Percentiles rank a stretch among this genome's conserved stretches.
Evolutionary conservation across 164 flowering plant genomes (phyloP).

Genomic region (Liquidambar formosana): DNA sequence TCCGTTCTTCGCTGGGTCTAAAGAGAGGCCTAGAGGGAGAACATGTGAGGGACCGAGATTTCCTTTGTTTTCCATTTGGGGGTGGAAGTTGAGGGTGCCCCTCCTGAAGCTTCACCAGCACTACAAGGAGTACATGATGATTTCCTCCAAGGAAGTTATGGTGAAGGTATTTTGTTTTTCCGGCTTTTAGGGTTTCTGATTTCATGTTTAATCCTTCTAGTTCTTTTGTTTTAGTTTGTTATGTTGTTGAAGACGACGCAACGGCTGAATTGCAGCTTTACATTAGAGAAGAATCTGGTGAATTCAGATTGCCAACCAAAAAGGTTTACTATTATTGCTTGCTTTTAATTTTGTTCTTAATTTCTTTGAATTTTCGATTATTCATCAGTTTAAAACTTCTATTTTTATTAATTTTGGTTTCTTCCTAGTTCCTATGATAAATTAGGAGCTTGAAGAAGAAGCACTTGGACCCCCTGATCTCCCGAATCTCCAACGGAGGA

Average conservation of each 20-base stretch:
- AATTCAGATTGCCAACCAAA: constrained; percentile 77
- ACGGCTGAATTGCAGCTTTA: constrained; percentile 63
- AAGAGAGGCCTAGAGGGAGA: too few relatives aligned
- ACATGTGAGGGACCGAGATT: too few relatives aligned
- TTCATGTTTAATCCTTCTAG: background rate
- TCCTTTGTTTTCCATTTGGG: too few relatives aligned
- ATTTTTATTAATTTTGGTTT: background rate
- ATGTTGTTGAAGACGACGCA: constrained; percentile 45
- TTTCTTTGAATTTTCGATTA: background rate
- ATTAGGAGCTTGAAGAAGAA: constrained; percentile 87
- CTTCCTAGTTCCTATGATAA: constrained; percentile 1
- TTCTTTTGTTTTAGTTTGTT: background rate
- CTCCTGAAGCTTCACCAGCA: too few relatives aligned
- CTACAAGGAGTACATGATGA: too few relatives aligned
- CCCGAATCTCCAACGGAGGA: constrained; percentile 64
- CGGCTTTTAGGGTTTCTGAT: background rate
- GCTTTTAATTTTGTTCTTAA: background rate
- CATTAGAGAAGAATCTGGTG: constrained; percentile 77
- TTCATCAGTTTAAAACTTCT: background rate
- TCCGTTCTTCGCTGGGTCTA: too few relatives aligned
- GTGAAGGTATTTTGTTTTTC: constrained; percentile 24
- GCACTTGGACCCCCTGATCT: constrained; percentile 76
- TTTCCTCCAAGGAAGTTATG: constrained; percentile 68
- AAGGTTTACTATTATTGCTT: constrained; percentile 42
- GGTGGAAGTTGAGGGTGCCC: too few relatives aligned